Base-by-base conservation (phyloP, 1,284 basidiomycete genomes). In the Hypsizygus ulmarius region DNA sequence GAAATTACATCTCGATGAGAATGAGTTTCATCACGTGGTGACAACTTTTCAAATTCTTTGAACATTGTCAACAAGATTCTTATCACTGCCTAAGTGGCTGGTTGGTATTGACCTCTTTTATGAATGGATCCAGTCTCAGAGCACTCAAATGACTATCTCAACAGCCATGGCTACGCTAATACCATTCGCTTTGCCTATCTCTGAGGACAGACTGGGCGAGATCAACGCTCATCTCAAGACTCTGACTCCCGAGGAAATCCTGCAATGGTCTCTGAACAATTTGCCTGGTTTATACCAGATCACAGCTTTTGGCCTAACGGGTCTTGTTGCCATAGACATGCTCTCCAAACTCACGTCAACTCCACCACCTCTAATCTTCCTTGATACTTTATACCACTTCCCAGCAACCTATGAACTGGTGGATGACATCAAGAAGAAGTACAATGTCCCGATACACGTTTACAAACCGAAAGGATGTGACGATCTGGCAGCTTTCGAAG, bases 381-480 rank as follows among this genome's bases (percentile, higher is more conserved):
- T 97, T 64, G 96, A 99, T 73, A 98, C 96, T 0, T 78, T 99
- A 8, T 95, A 98, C 67, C 97, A 99, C 73, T 98, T 99, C 69
- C 74, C 79, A 2, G 93, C 97, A 72, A 99, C 96, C 4, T 82
- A 96, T 57, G 83, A 87, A 54, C 81, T 99, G 36, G 88, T 95
- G 2, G 79, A 87, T 46, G 83, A 84, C 29, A 90, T 93, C 9
- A 84, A 87, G 60, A 69, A 77, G 59, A 83, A 78, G 56, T 99
- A 99, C 66, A 71, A 75, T 19, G 76, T 85, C 18, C 76, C 81
- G 2, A 74, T 98, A 34, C 78, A 89, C 66, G 79, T 89, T 8
- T 97, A 87, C 75, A 86, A 77, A 56, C 95, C 96, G 3, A 78
- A 81, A 8, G 86, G 78, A 5, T 92, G 88, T 52, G 69, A 74